Percentiles rank a stretch among this genome's conserved stretches.
Evolutionary conservation across 805 yeast genomes (phyloP).

Genomic region (Millerozyma acaciae): DNA sequence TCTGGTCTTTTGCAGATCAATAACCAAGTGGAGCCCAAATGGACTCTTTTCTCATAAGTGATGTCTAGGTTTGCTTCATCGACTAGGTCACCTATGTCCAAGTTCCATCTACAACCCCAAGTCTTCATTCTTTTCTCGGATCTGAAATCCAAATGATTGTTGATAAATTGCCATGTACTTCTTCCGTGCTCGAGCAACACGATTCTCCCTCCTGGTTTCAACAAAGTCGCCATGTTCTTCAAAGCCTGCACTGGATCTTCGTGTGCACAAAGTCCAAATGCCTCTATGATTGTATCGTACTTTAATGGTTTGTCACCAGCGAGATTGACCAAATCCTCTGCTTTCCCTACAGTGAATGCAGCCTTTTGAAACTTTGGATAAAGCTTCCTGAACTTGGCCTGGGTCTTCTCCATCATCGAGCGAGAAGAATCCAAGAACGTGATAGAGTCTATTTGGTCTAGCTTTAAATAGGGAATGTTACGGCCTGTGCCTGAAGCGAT

Average conservation of each 20-base stretch:
- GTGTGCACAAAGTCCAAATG: conserved; percentile 95
- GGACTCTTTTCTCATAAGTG: conserved; percentile 74
- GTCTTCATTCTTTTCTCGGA: conserved; percentile 79
- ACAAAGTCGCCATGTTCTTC: conserved; percentile 62
- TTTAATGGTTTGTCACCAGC: conserved; percentile 45
- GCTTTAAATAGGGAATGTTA: conserved; percentile 71
- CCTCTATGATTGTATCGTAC: conserved; percentile 89
- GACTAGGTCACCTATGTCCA: conserved; percentile 85
- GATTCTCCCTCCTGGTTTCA: conserved; percentile 88
- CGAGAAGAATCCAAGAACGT: conserved; percentile 83
- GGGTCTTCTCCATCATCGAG: conserved; percentile 80
- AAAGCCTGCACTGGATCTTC: conserved; percentile 86
- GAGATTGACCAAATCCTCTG: conserved; percentile 69
- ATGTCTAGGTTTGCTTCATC: conserved; percentile 81
- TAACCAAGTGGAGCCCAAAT: conserved; percentile 92
- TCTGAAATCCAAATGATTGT: conserved; percentile 73
- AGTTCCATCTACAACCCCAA: conserved; percentile 98
- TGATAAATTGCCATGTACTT: conserved; percentile 73
- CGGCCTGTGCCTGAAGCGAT: conserved; percentile 97
- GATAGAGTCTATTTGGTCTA: conserved; percentile 58
- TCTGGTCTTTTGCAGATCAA: conserved; percentile 72
- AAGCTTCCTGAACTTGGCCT: conserved; percentile 62
- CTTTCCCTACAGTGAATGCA: conserved; percentile 86
- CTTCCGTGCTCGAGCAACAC: conserved; percentile 91
- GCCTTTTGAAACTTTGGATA: conserved; percentile 69